Evolutionary conservation across 2,329 filamentous ascomycete species (phyloP), one percentile per base, ranked within the genome.

Genomic region (Fusarium solani-melongenae): DNA sequence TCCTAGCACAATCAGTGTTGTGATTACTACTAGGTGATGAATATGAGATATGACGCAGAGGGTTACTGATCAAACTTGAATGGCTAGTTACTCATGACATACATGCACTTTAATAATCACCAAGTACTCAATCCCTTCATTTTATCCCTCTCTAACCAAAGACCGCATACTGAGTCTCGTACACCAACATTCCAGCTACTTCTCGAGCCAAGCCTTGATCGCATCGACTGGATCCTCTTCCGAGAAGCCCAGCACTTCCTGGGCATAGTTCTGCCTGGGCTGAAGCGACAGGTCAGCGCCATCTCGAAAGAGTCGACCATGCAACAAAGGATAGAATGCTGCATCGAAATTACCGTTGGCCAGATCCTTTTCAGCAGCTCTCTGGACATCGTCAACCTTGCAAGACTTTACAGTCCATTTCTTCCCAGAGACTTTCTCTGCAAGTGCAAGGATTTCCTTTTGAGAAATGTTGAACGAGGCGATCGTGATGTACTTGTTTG

Each of bases 401-500:
- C 41, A 66, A n/a, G 34, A 10, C n/a, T 46, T 62, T 15, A 62
- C 34, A 14, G 27, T 46, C 63, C 63, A 66, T 36, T 34, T 38
- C 29, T 39, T 29, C 4, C 63, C 46, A 15, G 57, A 66, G 5
- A 56, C 29, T 2, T 56, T 5, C 12, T 62, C 27, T 11, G 33
- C 57, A 15, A 62, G 36, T 2, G 46, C 56, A 15, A 66, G 57
- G 20, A 53, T 61, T 10, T 55, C 56, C n/a, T 7, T 61, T 20
- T 65, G 56, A 11, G 53, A 64, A 20, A 64, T 64, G n/a, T 64
- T 64, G 49, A 64, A 64, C 1, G 62, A 64, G 3, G 62, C 53
- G 8, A 65, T 55, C 22, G 55, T 53, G 22, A 60, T 61, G 36
- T 65, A 61, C 24, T 36, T 41, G 41, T 61, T 31, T 15, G 24